phyloP scores from a whole-genome alignment of 208 protist genomes.

The Leishmania martiniquensis region DNA sequence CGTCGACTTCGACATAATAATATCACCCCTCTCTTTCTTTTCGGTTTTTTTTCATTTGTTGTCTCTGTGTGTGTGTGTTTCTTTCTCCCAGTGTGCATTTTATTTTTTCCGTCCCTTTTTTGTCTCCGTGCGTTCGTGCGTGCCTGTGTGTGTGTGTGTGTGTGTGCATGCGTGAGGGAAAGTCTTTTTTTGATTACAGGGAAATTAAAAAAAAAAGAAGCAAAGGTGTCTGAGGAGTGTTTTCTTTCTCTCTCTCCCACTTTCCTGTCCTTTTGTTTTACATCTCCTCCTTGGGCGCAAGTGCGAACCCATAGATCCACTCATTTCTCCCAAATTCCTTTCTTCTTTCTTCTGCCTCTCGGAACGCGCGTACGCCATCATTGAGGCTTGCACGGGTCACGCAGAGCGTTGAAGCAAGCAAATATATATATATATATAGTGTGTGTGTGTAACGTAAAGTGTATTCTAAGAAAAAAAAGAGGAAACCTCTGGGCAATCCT shows the following conservation, averaged over 20 bases:
- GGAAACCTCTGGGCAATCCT: not conserved
- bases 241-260: not conserved
- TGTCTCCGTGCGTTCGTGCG: not conserved
- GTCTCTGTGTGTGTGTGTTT: not conserved
- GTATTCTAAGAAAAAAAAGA: constrained; percentile 1
- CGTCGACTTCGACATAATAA: not conserved
- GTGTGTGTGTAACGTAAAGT: too few species aligned
- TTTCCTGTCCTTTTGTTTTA: not conserved
- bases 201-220: not conserved
- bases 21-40: not conserved
- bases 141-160: not conserved
- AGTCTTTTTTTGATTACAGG: not conserved
- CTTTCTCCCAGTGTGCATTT: not conserved
- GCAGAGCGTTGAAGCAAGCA: not conserved
- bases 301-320: not conserved
- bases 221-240: not conserved
- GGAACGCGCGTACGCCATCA: not conserved
- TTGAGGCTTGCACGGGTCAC: not conserved
- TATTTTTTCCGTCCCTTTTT: not conserved
- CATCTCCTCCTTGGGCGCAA: not conserved
- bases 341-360: not conserved
- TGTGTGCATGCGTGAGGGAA: too few species aligned
- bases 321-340: too few species aligned
- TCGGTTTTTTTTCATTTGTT: not conserved
- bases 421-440: not conserved